These are phyloP conservation scores for Nicotiana tomentosiformis DNA, from an alignment of 257 asterid genomes.

Conservation along the genomic window DNA sequence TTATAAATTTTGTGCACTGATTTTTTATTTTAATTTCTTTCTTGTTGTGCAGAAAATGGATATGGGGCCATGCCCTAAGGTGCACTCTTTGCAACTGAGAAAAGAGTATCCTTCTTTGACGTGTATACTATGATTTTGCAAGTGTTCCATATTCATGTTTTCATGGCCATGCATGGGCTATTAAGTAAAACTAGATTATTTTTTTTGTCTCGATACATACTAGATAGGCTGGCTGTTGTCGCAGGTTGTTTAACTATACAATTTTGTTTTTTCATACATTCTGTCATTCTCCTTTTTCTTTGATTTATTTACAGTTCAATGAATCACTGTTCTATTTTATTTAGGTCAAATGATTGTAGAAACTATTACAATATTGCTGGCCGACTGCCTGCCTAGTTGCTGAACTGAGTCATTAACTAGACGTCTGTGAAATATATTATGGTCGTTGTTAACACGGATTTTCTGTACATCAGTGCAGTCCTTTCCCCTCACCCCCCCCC, in stretches of 20 bases:
- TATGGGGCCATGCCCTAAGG: conserved; percentile 91
- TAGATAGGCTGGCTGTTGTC: background rate
- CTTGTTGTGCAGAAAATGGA: conserved; percentile 78
- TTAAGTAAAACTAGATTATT: background rate
- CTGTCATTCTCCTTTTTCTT: too few relatives aligned
- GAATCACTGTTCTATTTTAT: background rate
- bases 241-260: background rate
- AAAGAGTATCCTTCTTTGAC: conserved; percentile 73
- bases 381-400: background rate
- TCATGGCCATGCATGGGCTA: background rate
- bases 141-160: background rate
- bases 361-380: background rate
- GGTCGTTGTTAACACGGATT: background rate
- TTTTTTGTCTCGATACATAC: background rate
- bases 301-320: background rate
- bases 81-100: conserved; percentile 85
- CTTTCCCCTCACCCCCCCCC: background rate
- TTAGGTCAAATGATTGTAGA: background rate
- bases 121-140: background rate
- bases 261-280: too few relatives aligned
- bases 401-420: background rate
- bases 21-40: background rate
- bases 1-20: background rate
- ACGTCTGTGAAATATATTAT: background rate
- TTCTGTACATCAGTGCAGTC: background rate